Percentiles rank a stretch among this genome's conserved stretches.
phyloP scores from a whole-genome alignment of 2,329 filamentous ascomycete genomes.

The Aspergillus vadensis region DNA sequence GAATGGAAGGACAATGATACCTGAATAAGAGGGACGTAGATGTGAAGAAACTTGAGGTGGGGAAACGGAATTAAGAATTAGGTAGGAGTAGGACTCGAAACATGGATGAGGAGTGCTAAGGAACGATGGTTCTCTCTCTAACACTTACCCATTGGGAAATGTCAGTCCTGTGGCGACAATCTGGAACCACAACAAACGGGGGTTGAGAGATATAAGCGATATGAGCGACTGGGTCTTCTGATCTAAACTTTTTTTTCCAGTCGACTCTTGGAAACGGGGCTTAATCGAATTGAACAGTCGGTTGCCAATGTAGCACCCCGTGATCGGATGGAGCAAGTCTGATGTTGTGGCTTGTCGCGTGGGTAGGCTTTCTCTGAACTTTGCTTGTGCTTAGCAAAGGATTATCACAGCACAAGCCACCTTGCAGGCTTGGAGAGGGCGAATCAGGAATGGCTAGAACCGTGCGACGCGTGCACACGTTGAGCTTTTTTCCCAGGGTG shows the following conservation, averaged over 20 bases:
- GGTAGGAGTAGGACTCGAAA: constrained; percentile 5
- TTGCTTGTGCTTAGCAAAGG: background rate
- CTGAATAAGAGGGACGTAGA: constrained; percentile 1
- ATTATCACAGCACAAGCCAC: constrained; percentile 2
- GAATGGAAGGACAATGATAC: constrained; percentile 11
- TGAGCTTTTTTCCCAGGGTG: background rate
- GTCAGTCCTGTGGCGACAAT: constrained; percentile 16
- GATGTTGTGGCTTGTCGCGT: constrained; percentile 7
- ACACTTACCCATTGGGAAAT: constrained; percentile 27
- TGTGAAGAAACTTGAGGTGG: constrained; percentile 6
- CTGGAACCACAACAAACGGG: constrained; percentile 11
- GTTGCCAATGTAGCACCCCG: constrained; percentile 2
- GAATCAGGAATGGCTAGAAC: background rate
- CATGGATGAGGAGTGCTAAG: constrained; percentile 6
- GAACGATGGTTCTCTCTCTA: constrained; percentile 9
- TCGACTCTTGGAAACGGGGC: background rate
- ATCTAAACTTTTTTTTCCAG: background rate
- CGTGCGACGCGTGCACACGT: background rate
- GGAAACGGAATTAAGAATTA: constrained; percentile 9
- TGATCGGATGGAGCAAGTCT: background rate
- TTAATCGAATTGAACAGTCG: background rate
- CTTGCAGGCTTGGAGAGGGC: background rate
- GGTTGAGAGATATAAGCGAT: background rate
- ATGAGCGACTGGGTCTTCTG: background rate
- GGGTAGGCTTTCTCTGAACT: background rate